Conservation (phyloP, 495 filamentous ascomycete genomes). For the Penicillium canescens region DNA sequence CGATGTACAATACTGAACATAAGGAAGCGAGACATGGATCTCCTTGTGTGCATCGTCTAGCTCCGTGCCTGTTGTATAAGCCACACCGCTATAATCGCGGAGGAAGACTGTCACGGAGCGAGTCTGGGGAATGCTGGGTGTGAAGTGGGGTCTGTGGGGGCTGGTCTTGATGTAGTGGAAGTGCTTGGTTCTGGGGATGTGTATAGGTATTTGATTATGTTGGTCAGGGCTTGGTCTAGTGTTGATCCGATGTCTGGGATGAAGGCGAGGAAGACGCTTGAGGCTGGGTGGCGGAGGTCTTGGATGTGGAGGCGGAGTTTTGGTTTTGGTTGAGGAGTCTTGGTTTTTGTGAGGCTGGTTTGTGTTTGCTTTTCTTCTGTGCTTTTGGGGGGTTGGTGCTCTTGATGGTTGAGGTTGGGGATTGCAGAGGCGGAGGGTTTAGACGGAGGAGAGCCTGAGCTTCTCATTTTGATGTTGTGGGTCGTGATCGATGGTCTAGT, state of each 20-base stretch:
- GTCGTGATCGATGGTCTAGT: too few relatives aligned
- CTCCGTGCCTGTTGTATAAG: conserved; percentile 82
- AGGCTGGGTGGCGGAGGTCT: conserved; percentile 66
- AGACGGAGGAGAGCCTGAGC: too few relatives aligned
- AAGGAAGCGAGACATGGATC: conserved; percentile 82
- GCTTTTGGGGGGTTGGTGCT: background rate
- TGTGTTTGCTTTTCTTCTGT: background rate
- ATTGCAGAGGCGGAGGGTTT: too few relatives aligned
- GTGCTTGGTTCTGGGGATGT: conserved; percentile 25
- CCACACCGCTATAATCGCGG: conserved; percentile 75
- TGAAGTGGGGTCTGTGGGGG: conserved; percentile 18
- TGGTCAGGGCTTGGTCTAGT: conserved; percentile 59
- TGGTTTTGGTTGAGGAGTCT: conserved; percentile 40
- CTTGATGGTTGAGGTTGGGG: too few relatives aligned
- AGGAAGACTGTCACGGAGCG: conserved; percentile 90
- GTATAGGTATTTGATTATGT: conserved; percentile 68
- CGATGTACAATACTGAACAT: conserved; percentile 58
- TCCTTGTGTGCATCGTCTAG: conserved; percentile 91
- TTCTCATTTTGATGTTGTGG: too few relatives aligned
- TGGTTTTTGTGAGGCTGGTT: background rate
- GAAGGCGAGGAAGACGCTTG: conserved; percentile 60
- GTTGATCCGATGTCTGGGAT: conserved; percentile 57
- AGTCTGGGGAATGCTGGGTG: conserved; percentile 47
- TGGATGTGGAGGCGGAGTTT: conserved; percentile 70
- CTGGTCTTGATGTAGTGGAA: conserved; percentile 2